Percentiles rank a stretch among this genome's conserved stretches.
Conservation (phyloP, 1,284 basidiomycete genomes). For the Amylostereum areolatum region DNA sequence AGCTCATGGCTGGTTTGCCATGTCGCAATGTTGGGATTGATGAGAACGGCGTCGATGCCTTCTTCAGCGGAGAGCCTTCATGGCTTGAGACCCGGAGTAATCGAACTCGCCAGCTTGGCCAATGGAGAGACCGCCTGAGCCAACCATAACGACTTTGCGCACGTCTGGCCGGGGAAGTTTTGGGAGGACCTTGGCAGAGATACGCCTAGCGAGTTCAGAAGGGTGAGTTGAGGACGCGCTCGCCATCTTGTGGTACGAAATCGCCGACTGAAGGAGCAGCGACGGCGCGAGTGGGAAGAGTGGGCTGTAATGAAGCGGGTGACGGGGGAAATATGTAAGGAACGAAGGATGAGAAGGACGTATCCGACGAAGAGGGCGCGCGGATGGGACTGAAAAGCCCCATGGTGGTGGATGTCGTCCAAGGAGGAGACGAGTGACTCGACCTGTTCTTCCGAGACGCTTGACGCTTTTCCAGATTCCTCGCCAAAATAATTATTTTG, state of each 20-base stretch:
- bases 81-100: constrained; percentile 97
- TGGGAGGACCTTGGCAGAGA: constrained; percentile 88
- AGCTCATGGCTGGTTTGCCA: constrained; percentile 97
- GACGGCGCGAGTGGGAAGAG: constrained; percentile 10
- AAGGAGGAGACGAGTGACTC: not conserved
- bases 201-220: constrained; percentile 85
- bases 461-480: no score
- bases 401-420: not conserved
- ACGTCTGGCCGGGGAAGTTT: constrained; percentile 85
- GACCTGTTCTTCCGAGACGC: no score
- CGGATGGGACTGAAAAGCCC: constrained; percentile 6
- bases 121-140: constrained; percentile 93
- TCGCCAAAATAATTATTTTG: no score
- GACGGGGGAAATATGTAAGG: not conserved
- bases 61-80: constrained; percentile 97
- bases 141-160: constrained; percentile 94
- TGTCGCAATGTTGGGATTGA: constrained; percentile 97
- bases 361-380: not conserved
- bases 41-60: constrained; percentile 91
- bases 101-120: constrained; percentile 99
- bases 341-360: not conserved
- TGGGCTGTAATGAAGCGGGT: constrained; percentile 5
- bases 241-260: constrained; percentile 43
- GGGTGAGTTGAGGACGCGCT: constrained; percentile 87
- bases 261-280: constrained; percentile 15